Percentiles rank a stretch among this genome's conserved stretches.
Conservation (phyloP, 2,329 filamentous ascomycete genomes). For the Botrytis sinoallii region DNA sequence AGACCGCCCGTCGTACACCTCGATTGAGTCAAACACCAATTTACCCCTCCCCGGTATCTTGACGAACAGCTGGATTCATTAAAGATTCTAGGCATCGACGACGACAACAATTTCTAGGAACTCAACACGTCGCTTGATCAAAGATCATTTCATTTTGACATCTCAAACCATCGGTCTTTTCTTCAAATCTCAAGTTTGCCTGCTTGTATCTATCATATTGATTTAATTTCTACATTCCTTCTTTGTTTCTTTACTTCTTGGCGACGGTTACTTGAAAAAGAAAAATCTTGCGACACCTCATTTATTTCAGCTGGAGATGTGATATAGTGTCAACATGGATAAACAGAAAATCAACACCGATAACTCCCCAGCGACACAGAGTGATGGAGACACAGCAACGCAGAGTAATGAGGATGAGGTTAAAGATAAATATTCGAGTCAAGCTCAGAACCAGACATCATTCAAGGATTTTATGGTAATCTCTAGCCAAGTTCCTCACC, state of each 20-base stretch:
- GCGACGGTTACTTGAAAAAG: background rate
- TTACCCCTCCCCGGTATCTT: background rate
- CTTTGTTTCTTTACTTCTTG: constrained; percentile 8
- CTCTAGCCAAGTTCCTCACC: background rate
- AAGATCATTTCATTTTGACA: background rate
- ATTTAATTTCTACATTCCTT: background rate
- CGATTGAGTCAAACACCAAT: background rate
- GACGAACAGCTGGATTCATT: background rate
- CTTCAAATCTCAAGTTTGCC: background rate
- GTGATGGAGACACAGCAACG: constrained; percentile 3
- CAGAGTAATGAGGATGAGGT: background rate
- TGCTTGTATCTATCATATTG: background rate
- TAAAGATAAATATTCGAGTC: constrained; percentile 27
- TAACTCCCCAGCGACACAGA: background rate
- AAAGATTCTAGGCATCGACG: background rate
- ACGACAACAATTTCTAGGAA: background rate
- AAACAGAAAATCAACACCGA: background rate
- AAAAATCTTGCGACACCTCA: background rate
- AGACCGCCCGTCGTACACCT: background rate
- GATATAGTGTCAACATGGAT: constrained; percentile 3
- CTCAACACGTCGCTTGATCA: background rate
- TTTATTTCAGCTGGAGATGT: background rate
- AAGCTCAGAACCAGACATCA: constrained; percentile 28
- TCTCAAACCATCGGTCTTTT: background rate
- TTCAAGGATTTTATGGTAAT: constrained; percentile 31